These are phyloP conservation scores for Neonectria hederae DNA, from an alignment of 2,329 filamentous ascomycete species.

Conservation along the genomic window DNA sequence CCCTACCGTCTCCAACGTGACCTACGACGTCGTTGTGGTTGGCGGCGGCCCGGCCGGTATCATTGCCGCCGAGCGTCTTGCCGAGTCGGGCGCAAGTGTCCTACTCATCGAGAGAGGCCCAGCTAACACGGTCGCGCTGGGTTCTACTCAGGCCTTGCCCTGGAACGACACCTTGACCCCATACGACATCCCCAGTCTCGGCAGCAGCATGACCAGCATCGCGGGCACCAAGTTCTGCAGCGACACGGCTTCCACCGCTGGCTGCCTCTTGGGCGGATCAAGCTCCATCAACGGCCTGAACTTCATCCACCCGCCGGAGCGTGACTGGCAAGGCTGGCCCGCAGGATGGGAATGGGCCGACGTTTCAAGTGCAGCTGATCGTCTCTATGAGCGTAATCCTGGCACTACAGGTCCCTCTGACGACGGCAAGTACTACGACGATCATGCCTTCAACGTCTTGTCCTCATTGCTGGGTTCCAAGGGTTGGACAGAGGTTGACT, in stretches of 20 bases:
- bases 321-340: constrained; percentile 41
- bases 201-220: constrained; percentile 37
- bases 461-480: constrained; percentile 64
- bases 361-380: constrained; percentile 35
- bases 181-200: constrained; percentile 39
- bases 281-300: constrained; percentile 43
- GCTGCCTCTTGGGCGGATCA: constrained; percentile 39
- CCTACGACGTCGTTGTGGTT: constrained; percentile 42
- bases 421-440: constrained; percentile 73
- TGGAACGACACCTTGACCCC: constrained; percentile 39
- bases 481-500: constrained; percentile 72
- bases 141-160: constrained; percentile 29
- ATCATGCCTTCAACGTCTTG: constrained; percentile 71
- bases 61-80: constrained; percentile 40
- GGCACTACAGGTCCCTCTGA: constrained; percentile 72
- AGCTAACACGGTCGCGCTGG: constrained; percentile 39
- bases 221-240: constrained; percentile 40
- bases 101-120: constrained; percentile 42
- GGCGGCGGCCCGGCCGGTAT: constrained; percentile 41
- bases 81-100: constrained; percentile 37
- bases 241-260: constrained; percentile 39
- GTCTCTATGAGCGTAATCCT: constrained; percentile 51
- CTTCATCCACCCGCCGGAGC: constrained; percentile 41
- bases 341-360: constrained; percentile 37
- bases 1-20: constrained; percentile 34